Conservation (phyloP, 1,139 yeast species). For the Magnusiomyces fungicola region DNA sequence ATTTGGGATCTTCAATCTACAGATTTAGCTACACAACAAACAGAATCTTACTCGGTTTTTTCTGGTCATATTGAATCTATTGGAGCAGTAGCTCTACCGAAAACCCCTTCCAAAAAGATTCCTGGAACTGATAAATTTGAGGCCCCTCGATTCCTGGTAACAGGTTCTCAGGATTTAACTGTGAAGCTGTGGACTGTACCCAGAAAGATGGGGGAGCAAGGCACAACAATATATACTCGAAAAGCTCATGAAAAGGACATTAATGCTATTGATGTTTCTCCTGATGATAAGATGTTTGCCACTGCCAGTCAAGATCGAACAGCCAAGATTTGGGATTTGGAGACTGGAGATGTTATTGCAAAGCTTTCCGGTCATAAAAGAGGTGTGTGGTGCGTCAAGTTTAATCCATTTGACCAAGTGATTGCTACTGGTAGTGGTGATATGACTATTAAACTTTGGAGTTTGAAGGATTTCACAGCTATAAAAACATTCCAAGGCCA, state of each 20-base stretch:
- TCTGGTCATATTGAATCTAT: constrained; percentile 85
- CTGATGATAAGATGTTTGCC: constrained; percentile 81
- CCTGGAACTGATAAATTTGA: constrained; percentile 24
- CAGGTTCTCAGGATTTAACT: constrained; percentile 87
- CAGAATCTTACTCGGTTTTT: constrained; percentile 53
- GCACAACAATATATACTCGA: constrained; percentile 72
- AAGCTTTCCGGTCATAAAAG: constrained; percentile 83
- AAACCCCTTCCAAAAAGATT: constrained; percentile 33
- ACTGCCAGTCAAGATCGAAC: constrained; percentile 95
- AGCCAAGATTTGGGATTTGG: constrained; percentile 81
- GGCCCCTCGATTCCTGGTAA: constrained; percentile 63
- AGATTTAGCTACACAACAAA: constrained; percentile 25
- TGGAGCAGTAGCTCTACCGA: constrained; percentile 73
- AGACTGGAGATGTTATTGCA: constrained; percentile 77
- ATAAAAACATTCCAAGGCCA: constrained; percentile 87
- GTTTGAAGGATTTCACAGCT: constrained; percentile 66
- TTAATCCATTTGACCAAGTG: constrained; percentile 71
- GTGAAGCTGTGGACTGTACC: constrained; percentile 78
- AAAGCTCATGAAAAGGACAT: constrained; percentile 96
- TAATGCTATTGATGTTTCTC: constrained; percentile 78
- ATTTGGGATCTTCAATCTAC: constrained; percentile 58
- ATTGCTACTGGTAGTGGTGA: constrained; percentile 81
- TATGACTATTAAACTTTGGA: constrained; percentile 86
- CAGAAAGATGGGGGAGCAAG: constrained; percentile 23
- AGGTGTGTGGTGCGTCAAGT: constrained; percentile 88